Evolutionary conservation across 2,329 filamentous ascomycete genomes (phyloP), one percentile per base, ranked within the genome.

Genomic region (Cytospora schulzeri): DNA sequence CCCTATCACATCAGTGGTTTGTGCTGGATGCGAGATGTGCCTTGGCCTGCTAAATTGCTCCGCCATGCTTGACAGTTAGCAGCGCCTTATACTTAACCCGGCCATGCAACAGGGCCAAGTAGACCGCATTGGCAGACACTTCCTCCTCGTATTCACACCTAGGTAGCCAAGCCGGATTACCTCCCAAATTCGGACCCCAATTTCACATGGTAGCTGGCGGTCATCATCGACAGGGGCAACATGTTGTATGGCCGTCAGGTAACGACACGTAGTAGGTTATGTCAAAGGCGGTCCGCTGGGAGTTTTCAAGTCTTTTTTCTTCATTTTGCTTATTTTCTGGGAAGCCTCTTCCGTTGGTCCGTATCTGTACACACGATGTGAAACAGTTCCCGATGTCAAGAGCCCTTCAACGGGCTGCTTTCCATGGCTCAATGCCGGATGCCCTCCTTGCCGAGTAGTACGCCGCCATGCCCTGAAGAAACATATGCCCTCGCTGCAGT

Each of bases 381-480:
- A 22, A 29, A 54, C 38, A 50, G 19, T 50, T 29, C 52, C 29
- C 9, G 24, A 17, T 2, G 29, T 31, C 29, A 38, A 38, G 7
- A 57, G 19, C 28, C 22, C 19, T 19, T 26, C 15, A 24, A 14
- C 8, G 38, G n/a, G 52, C 50, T 17, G 33, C 48, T 26, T 35
- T 63, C 60, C 33, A 41, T 28, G 38, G 48, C n/a, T 56, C 41
- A 38, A 51, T 56, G 26, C 50, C 33, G 33, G 52, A 58, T 59
- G 52, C 33, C 51, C 41, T 17, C 29, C 24, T 38, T 51, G 57
- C 28, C 38, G n/a, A 55, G 33, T 31, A 62, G 60, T 56, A 17
- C 38, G 52, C 60, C 52, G 60, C 38, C 53, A 26, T 45, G n/a
- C 28, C 52, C 22, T 26, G 52, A 41, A 38, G 9, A 38, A 33